Percentiles rank a stretch among this genome's conserved stretches.
Conservation (phyloP, 257 asterid genomes). For the Coffea canephora region DNA sequence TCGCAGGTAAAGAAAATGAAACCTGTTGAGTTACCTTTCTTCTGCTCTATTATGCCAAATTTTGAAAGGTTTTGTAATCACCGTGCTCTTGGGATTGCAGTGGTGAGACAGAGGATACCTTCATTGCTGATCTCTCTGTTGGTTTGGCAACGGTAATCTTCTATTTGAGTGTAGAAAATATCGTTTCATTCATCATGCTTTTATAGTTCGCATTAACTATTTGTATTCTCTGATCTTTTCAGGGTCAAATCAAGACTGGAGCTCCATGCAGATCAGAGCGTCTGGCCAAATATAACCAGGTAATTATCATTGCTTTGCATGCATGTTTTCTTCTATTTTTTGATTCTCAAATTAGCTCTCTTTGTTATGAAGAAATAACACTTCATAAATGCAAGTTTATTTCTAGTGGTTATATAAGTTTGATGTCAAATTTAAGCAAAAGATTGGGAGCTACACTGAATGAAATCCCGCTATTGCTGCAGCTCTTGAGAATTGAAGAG, state of each 20-base stretch:
- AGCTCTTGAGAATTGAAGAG: conserved; percentile 94
- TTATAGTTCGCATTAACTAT: conserved; percentile 3
- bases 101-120: conserved; percentile 98
- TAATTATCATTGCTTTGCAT: conserved; percentile 2
- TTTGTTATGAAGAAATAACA: background rate
- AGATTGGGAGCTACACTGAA: background rate
- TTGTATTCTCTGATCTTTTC: conserved; percentile 15
- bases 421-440: background rate
- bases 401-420: background rate
- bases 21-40: too few species aligned
- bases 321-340: background rate
- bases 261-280: conserved; percentile 99
- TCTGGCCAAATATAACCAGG: conserved; percentile 98
- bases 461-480: conserved; percentile 19
- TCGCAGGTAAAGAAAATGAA: conserved; percentile 58
- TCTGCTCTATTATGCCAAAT: background rate
- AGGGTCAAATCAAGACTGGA: conserved; percentile 99
- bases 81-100: conserved; percentile 33
- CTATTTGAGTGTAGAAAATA: background rate
- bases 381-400: too few species aligned
- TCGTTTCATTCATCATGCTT: background rate
- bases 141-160: conserved; percentile 83
- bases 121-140: conserved; percentile 96
- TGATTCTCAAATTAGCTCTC: too few species aligned
- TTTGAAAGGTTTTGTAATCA: background rate